These are phyloP conservation scores for Rhizopus stolonifer DNA, from an alignment of 371 early-diverging fungal species.

Conservation along the genomic window DNA sequence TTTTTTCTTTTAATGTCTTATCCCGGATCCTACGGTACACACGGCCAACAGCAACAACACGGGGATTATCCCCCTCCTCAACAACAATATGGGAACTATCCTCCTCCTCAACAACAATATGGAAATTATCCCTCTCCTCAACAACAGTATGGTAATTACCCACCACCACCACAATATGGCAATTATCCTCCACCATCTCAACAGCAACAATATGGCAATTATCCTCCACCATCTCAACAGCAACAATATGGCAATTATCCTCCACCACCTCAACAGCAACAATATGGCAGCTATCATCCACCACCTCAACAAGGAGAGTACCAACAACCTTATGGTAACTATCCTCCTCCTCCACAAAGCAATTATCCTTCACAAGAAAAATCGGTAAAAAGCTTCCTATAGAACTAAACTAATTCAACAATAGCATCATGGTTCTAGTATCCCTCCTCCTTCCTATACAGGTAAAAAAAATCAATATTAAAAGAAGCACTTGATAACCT, in stretches of 20 bases:
- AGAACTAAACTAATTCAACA: not conserved
- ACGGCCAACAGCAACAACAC: slow-evolving; percentile 7
- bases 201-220: slow-evolving; percentile 3
- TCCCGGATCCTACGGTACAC: slow-evolving; percentile 26
- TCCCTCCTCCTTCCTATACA: slow-evolving; percentile 19
- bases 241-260: slow-evolving; percentile 10
- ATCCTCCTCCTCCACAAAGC: slow-evolving; percentile 8
- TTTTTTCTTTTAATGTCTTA: slow-evolving; percentile 15
- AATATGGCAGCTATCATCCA: slow-evolving; percentile 9
- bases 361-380: slow-evolving; percentile 12
- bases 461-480: slow-evolving; percentile 7
- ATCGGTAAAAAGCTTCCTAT: not conserved
- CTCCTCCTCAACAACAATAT: slow-evolving; percentile 14
- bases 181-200: slow-evolving; percentile 3
- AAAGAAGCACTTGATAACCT: too few relatives aligned
- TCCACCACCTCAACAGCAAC: slow-evolving; percentile 9
- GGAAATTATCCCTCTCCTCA: slow-evolving; percentile 5
- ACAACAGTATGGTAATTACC: slow-evolving; percentile 10
- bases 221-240: slow-evolving; percentile 15
- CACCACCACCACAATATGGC: slow-evolving; percentile 6
- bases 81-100: slow-evolving; percentile 8
- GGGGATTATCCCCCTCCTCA: not conserved
- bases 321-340: slow-evolving; percentile 6
- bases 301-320: too few relatives aligned
- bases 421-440: not conserved